phyloP scores from a whole-genome alignment of 805 yeast genomes.

The Cyberlindnera lachancei region DNA sequence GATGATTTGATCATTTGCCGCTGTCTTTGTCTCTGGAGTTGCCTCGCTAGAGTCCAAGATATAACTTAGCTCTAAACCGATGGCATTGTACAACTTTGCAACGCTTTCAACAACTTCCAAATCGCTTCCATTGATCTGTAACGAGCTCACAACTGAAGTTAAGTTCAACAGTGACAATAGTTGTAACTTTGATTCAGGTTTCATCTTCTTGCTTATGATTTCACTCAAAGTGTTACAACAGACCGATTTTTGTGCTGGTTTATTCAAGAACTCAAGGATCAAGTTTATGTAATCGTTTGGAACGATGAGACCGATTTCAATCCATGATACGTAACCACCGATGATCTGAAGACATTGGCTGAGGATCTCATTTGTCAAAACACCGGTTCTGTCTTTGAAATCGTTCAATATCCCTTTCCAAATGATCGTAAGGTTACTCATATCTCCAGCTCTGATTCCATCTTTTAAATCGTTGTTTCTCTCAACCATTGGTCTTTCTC shows the following conservation, averaged over 20 bases:
- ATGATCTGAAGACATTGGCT: constrained; percentile 55
- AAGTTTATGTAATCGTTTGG: constrained; percentile 20
- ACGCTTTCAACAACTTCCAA: constrained; percentile 68
- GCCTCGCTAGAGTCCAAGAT: constrained; percentile 53
- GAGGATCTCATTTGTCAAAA: constrained; percentile 38
- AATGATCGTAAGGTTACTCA: constrained; percentile 50
- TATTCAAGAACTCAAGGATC: constrained; percentile 61
- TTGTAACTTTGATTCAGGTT: constrained; percentile 54
- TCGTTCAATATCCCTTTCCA: constrained; percentile 57
- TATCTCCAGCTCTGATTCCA: constrained; percentile 68
- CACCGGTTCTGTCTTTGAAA: constrained; percentile 24
- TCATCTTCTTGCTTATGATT: constrained; percentile 72
- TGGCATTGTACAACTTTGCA: constrained; percentile 64
- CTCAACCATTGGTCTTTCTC: constrained; percentile 54
- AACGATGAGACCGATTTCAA: constrained; percentile 28
- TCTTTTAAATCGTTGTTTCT: constrained; percentile 76
- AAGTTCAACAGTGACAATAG: constrained; percentile 64
- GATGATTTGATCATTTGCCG: constrained; percentile 43
- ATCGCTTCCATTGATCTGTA: constrained; percentile 37
- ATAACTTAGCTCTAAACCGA: constrained; percentile 69
- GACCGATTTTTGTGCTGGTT: constrained; percentile 8
- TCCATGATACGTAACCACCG: constrained; percentile 91
- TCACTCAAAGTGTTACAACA: constrained; percentile 45
- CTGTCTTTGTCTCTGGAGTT: constrained; percentile 26
- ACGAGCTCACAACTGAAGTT: constrained; percentile 40